Conservation (phyloP, 768 basidiomycete species). For the Amanita jacksonii region DNA sequence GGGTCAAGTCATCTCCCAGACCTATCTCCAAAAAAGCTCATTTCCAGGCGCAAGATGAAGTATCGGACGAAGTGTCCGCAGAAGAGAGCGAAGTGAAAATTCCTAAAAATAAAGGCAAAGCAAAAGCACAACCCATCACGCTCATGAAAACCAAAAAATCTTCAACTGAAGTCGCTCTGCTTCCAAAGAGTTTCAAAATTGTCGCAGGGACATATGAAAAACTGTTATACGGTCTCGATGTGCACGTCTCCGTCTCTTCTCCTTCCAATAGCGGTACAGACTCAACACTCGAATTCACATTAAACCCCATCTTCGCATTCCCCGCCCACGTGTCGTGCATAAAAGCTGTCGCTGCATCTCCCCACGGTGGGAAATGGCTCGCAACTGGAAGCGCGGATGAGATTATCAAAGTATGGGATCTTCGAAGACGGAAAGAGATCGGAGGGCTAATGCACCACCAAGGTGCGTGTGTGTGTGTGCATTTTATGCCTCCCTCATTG, state of each 20-base stretch:
- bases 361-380: constrained; percentile 89
- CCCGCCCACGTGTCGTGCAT: constrained; percentile 94
- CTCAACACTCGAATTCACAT: constrained; percentile 22
- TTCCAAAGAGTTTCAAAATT: constrained; percentile 69
- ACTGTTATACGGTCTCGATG: constrained; percentile 83
- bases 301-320: constrained; percentile 90
- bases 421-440: constrained; percentile 84
- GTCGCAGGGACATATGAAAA: constrained; percentile 96
- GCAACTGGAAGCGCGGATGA: constrained; percentile 96
- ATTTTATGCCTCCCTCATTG: not conserved
- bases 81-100: constrained; percentile 12
- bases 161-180: constrained; percentile 8
- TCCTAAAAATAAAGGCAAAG: constrained; percentile 18
- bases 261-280: constrained; percentile 16
- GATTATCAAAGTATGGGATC: constrained; percentile 94
- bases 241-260: constrained; percentile 29
- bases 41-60: constrained; percentile 13
- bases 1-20: not conserved
- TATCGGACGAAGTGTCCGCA: too few relatives aligned
- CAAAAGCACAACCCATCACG: not conserved
- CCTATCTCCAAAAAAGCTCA: not conserved
- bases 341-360: constrained; percentile 82
- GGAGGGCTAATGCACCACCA: constrained; percentile 93
- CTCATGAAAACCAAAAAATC: not conserved
- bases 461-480: constrained; percentile 38